These are phyloP conservation scores for Striga hermonthica DNA, from an alignment of 305 asterid species.

Conservation along the genomic window DNA sequence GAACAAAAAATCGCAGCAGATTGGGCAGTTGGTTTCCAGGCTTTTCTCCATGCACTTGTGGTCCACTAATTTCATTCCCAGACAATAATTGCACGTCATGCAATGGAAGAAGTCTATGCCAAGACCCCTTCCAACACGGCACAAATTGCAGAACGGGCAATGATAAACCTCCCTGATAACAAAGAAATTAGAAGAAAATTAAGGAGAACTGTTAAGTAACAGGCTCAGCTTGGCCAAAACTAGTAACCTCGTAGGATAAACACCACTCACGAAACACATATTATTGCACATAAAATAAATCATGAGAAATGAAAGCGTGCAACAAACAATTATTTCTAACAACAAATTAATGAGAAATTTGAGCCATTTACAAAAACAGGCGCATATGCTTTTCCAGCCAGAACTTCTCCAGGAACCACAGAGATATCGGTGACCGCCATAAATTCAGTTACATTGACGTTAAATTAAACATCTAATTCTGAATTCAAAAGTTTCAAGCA, in stretches of 20 bases:
- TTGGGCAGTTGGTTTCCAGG: conserved; percentile 95
- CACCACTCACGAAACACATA: conserved; percentile 1
- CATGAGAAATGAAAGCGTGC: conserved; percentile 9
- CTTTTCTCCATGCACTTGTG: conserved; percentile 97
- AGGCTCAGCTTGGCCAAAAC: not conserved
- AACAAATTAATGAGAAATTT: no score
- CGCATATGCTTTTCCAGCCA: no score
- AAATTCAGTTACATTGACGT: no score
- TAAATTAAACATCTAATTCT: no score
- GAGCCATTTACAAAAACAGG: no score
- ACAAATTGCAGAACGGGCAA: conserved; percentile 95
- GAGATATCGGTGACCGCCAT: no score
- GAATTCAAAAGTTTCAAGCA: no score
- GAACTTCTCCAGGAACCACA: no score
- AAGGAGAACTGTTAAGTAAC: conserved; percentile 18
- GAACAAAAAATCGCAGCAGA: conserved; percentile 90
- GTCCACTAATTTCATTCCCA: conserved; percentile 68
- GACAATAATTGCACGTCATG: conserved; percentile 97
- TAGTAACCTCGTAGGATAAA: not conserved
- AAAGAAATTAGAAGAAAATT: conserved; percentile 12
- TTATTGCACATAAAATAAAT: conserved; percentile 1
- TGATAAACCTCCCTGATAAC: conserved; percentile 83
- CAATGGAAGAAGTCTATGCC: conserved; percentile 93
- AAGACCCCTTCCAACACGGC: conserved; percentile 93
- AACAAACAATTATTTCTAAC: conserved; percentile 1